Conservation (phyloP, 2,329 filamentous ascomycete genomes). For the Arthrinium phaeospermum region DNA sequence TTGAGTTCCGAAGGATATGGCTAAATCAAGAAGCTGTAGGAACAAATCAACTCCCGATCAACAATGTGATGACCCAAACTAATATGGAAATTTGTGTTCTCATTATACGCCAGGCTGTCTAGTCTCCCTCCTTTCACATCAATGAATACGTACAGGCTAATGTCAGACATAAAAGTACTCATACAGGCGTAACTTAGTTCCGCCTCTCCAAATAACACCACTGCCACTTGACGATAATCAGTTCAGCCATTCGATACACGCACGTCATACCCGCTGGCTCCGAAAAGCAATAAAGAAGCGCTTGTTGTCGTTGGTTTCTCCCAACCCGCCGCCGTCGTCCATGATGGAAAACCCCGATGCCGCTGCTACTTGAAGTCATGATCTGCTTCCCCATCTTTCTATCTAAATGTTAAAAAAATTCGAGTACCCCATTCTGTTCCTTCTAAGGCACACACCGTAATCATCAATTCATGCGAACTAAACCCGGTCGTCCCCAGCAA, state of each 20-base stretch:
- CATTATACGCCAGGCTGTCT: neutral
- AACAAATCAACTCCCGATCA: neutral
- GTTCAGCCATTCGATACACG: neutral
- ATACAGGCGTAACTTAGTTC: neutral
- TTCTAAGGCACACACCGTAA: neutral
- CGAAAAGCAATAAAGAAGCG: neutral
- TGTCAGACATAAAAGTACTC: neutral
- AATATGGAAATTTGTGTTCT: neutral
- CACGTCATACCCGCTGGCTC: neutral
- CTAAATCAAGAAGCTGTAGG: neutral
- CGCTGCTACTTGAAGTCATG: neutral
- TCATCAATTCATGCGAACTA: neutral
- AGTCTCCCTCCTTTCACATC: neutral
- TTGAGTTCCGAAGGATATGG: neutral
- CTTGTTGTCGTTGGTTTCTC: neutral
- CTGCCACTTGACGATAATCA: neutral
- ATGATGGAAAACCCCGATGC: neutral
- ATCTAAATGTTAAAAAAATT: neutral
- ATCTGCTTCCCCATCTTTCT: neutral
- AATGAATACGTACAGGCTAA: neutral
- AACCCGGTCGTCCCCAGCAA: slow-evolving; percentile 57
- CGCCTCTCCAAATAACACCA: neutral
- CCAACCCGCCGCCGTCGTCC: neutral
- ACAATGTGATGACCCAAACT: no score
- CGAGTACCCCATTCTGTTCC: neutral